Evolutionary conservation across 805 yeast species (phyloP).

Genomic region (Starmerella sirachaensis): DNA sequence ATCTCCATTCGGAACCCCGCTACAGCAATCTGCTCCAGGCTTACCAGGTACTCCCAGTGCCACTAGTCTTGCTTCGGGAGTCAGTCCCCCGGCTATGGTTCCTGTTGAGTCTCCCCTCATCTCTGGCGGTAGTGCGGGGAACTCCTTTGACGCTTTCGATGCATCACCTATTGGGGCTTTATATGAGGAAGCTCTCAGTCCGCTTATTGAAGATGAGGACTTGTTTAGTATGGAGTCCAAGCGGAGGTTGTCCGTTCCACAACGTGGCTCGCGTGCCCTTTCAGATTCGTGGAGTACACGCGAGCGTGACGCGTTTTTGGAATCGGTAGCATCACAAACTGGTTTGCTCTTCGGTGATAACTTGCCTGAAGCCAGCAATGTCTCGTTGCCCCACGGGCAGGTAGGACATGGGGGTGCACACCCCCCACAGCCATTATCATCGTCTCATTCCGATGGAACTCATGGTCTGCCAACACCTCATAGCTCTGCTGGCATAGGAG

Average conservation of each 20-base stretch:
- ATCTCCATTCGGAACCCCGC: no score
- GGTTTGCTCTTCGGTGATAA: background rate
- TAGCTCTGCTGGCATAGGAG: no score
- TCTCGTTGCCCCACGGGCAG: conserved; percentile 2
- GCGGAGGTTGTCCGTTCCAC: conserved; percentile 3
- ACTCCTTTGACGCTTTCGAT: no score
- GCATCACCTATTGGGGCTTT: no score
- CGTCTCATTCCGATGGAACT: no score
- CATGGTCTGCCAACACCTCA: no score
- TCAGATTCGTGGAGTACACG: conserved; percentile 16
- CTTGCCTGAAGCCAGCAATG: background rate
- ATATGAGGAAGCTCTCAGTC: conserved; percentile 1
- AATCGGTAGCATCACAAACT: conserved; percentile 11
- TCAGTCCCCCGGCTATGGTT: no score
- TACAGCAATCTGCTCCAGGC: background rate
- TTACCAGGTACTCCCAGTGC: background rate
- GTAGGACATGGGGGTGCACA: background rate
- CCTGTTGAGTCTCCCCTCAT: no score
- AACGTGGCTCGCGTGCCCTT: conserved; percentile 14
- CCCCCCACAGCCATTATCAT: background rate
- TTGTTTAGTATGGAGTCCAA: background rate
- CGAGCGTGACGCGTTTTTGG: conserved; percentile 15
- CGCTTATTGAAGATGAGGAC: background rate
- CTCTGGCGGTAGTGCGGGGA: no score
- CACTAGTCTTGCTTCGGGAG: no score